Percentiles rank a stretch among this genome's conserved stretches.
These are phyloP conservation scores for Xanthoconium stramineum DNA, from an alignment of 768 basidiomycete genomes.

Conservation along the genomic window DNA sequence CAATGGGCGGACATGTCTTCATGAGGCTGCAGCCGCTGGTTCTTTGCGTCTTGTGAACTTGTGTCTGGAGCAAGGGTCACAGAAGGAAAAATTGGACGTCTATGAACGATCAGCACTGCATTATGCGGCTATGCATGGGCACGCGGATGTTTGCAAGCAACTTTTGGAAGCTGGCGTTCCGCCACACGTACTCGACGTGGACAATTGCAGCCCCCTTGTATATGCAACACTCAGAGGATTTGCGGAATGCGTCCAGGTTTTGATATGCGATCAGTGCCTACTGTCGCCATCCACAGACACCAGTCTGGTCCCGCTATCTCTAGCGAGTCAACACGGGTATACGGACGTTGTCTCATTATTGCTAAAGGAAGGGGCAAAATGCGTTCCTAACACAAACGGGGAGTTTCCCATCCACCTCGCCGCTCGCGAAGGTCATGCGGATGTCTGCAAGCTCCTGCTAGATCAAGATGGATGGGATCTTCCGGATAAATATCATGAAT, in stretches of 20 bases:
- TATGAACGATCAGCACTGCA: constrained; percentile 94
- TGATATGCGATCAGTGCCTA: constrained; percentile 68
- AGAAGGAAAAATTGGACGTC: constrained; percentile 73
- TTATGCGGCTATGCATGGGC: constrained; percentile 94
- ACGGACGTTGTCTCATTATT: constrained; percentile 77
- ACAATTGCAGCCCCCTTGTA: constrained; percentile 91
- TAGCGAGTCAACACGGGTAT: constrained; percentile 90
- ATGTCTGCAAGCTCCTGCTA: constrained; percentile 78
- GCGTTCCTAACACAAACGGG: constrained; percentile 88
- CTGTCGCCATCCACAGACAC: constrained; percentile 55
- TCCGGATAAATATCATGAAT: constrained; percentile 96
- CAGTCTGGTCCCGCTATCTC: constrained; percentile 81
- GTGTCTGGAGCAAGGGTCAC: constrained; percentile 71
- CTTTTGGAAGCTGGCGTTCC: constrained; percentile 69
- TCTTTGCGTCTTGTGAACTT: constrained; percentile 70
- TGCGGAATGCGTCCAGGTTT: constrained; percentile 76
- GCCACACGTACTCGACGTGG: constrained; percentile 76
- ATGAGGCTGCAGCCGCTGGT: constrained; percentile 90
- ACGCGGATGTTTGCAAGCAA: constrained; percentile 67
- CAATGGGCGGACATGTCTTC: constrained; percentile 90
- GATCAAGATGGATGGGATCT: constrained; percentile 76
- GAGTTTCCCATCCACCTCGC: constrained; percentile 97
- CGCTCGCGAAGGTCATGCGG: constrained; percentile 84
- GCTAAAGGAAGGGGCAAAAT: constrained; percentile 71
- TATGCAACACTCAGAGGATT: constrained; percentile 89